Base-by-base conservation (phyloP, 2,329 filamentous ascomycete genomes). In the Aspergillus vadensis region DNA sequence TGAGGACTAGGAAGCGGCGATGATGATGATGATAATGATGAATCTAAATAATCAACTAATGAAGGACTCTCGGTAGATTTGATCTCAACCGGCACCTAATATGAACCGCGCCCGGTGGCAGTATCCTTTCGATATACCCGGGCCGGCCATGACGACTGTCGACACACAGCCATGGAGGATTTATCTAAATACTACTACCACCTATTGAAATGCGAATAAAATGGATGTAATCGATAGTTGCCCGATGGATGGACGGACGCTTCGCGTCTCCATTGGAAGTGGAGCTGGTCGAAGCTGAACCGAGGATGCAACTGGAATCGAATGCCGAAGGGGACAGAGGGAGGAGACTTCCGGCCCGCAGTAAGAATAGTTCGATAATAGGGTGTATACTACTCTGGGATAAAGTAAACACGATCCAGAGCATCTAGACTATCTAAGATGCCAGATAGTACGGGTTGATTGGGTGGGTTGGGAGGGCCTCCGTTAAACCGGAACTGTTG, bases 241-340 rank as follows among this genome's bases (percentile, higher is more conserved):
- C 19, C 19, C 43, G 43, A 27, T 25, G 44, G 15, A 49, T 7
- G 44, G 44, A 30, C 23, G 44, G 44, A 49, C 14, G 14, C 23
- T 27, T 25, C 25, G 44, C 10, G 3, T 27, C 25, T 27, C 47
- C 25, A 9, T 27, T 14, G 32, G 25, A n/a, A 50, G 47, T 30
- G 41, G 41, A 44, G 41, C 41, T 44, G 23, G 44, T 49, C 36
- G 52, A 43, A 55, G 39, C 19, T 44, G 39, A 55, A 30, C 53
- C 53, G 53, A 55, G 43, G 53, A 55, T 41, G 41, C 38, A 55
- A 27, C n/a, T 32, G 41, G 6, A 55, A 44, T 12, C 38, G 27
- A 55, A 23, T 55, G 53, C 53, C 39, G 39, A 55, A 55, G 43
- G 41, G 32, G 12, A 44, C 19, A 14, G 19, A 44, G 41, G 41